Evolutionary conservation across 257 asterid genomes (phyloP).

Genomic region (Galeopsis tetrahit): DNA sequence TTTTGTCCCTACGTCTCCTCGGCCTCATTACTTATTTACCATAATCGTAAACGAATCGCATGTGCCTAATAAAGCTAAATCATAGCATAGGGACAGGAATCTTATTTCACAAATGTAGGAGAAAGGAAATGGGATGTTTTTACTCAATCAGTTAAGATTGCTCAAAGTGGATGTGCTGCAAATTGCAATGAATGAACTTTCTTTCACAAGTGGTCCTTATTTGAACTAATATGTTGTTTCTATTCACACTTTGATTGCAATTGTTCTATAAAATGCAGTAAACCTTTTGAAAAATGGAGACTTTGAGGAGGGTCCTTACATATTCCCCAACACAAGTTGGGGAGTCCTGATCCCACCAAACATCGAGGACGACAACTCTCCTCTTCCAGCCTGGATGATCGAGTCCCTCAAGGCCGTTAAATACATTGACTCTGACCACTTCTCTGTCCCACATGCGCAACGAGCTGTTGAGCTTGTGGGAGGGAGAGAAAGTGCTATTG

Average conservation of each 20-base stretch:
- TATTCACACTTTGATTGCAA: not conserved
- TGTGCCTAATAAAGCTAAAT: slow-evolving; percentile 28
- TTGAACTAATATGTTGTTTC: not conserved
- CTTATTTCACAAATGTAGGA: slow-evolving; percentile 21
- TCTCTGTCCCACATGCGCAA: slow-evolving; percentile 78
- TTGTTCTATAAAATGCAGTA: slow-evolving; percentile 44
- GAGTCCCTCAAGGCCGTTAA: slow-evolving; percentile 92
- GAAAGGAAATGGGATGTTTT: slow-evolving; percentile 31
- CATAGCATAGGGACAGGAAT: slow-evolving; percentile 32
- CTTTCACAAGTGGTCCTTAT: not conserved
- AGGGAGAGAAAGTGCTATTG: slow-evolving; percentile 95
- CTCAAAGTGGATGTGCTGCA: slow-evolving; percentile 9
- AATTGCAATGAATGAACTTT: not conserved
- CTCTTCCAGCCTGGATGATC: slow-evolving; percentile 97
- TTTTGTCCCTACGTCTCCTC: too few relatives aligned
- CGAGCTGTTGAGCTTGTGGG: slow-evolving; percentile 93
- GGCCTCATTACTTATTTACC: not conserved
- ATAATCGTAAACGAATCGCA: slow-evolving; percentile 8
- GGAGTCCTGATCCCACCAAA: slow-evolving; percentile 95
- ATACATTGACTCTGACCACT: slow-evolving; percentile 83
- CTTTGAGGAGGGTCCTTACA: slow-evolving; percentile 92
- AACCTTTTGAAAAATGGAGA: slow-evolving; percentile 82
- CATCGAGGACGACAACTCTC: slow-evolving; percentile 91
- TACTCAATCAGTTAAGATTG: slow-evolving; percentile 6
- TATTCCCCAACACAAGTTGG: slow-evolving; percentile 89